A percentile compares a stretch with the other conserved stretches of the same genome.
Conservation (phyloP, 768 basidiomycete genomes). For the Phylloporus sp. region DNA sequence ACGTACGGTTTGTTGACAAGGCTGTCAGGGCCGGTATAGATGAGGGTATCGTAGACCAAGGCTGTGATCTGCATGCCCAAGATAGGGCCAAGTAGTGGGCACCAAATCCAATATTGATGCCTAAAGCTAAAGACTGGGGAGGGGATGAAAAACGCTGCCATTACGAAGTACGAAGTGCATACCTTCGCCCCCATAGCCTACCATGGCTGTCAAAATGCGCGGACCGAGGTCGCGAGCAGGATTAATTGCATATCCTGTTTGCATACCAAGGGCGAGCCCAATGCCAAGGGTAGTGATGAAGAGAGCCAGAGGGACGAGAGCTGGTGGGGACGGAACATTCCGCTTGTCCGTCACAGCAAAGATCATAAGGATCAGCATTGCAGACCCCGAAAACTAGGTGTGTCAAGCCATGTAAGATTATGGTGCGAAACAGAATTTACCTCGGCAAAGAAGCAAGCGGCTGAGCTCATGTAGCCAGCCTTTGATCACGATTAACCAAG, state of each 20-base stretch:
- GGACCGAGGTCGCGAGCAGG: constrained; percentile 73
- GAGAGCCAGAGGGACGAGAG: constrained; percentile 50
- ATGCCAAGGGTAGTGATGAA: constrained; percentile 59
- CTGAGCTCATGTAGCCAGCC: constrained; percentile 40
- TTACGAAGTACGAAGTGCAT: constrained; percentile 30
- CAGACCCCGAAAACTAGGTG: constrained; percentile 49
- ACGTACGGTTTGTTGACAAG: constrained; percentile 49
- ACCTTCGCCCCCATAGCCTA: constrained; percentile 53
- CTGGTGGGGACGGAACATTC: constrained; percentile 44
- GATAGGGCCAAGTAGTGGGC: constrained; percentile 55
- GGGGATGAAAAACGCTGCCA: not conserved
- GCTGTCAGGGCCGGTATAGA: constrained; percentile 54
- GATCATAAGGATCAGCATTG: constrained; percentile 50
- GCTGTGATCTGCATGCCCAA: constrained; percentile 52
- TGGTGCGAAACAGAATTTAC: constrained; percentile 14
- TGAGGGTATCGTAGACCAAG: constrained; percentile 52
- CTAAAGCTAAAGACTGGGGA: constrained; percentile 24
- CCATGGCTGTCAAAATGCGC: constrained; percentile 63
- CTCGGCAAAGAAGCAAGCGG: constrained; percentile 45
- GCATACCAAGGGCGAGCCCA: constrained; percentile 52
- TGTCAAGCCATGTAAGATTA: not conserved
- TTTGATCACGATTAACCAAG: constrained; percentile 16
- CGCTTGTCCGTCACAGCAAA: constrained; percentile 49
- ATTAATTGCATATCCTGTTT: constrained; percentile 64
- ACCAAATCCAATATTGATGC: constrained; percentile 74